These are phyloP conservation scores for Leishmania mexicana DNA, from an alignment of 208 protist species.

Conservation along the genomic window DNA sequence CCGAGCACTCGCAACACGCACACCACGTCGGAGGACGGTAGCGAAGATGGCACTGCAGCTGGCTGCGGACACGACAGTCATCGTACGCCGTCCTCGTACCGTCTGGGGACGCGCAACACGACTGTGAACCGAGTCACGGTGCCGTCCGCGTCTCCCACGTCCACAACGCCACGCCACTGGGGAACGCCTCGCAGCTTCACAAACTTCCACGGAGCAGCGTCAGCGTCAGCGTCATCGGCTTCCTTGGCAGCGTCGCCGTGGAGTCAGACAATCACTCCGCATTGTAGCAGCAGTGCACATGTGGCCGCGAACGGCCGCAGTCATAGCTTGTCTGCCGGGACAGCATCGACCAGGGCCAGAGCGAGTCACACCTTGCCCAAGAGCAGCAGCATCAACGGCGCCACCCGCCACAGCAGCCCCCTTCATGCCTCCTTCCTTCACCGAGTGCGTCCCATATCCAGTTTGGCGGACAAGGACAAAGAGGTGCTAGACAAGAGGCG, in stretches of 20 bases:
- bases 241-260: background rate
- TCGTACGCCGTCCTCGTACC: background rate
- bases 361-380: background rate
- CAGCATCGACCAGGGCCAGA: background rate
- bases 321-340: background rate
- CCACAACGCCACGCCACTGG: background rate
- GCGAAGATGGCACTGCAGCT: background rate
- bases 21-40: background rate
- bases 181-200: slow-evolving; percentile 1
- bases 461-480: slow-evolving; percentile 19
- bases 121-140: background rate
- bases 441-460: background rate
- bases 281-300: background rate
- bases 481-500: slow-evolving; percentile 37
- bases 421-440: background rate
- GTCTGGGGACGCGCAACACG: background rate
- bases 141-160: background rate
- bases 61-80: background rate
- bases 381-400: slow-evolving; percentile 4
- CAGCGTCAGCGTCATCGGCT: background rate
- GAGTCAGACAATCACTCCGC: background rate
- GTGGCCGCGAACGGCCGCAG: background rate
- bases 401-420: background rate
- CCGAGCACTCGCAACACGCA: background rate
- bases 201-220: background rate